phyloP scores from a whole-genome alignment of 23 red algal genomes.

The Gracilariopsis chorda region DNA sequence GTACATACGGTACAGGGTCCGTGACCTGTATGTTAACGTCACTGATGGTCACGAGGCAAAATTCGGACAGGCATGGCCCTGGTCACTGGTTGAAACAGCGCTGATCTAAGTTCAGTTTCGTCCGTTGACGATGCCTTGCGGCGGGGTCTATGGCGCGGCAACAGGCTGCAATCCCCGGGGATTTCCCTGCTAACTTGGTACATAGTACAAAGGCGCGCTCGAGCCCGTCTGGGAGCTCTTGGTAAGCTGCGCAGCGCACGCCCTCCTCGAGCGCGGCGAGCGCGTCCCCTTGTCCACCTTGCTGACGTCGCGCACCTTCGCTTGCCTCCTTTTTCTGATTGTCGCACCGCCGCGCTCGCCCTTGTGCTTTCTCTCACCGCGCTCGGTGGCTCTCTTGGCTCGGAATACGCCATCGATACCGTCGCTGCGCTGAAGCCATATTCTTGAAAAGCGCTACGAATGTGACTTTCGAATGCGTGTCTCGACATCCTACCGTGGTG shows the following conservation, averaged over 20 bases:
- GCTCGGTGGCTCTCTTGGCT: neutral
- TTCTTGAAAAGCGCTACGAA: neutral
- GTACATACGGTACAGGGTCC: too few species aligned
- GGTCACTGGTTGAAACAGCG: too few species aligned
- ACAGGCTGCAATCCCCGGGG: too few species aligned
- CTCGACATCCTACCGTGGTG: neutral
- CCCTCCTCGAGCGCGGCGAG: neutral
- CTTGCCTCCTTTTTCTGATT: neutral
- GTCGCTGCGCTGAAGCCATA: conserved; percentile 19
- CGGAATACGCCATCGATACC: neutral
- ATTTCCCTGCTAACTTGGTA: too few species aligned
- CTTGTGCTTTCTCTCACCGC: neutral
- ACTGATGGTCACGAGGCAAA: too few species aligned
- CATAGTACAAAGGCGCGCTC: too few species aligned
- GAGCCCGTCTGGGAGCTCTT: neutral
- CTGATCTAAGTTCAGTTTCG: too few species aligned
- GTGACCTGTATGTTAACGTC: too few species aligned
- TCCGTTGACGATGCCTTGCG: too few species aligned
- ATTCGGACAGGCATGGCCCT: too few species aligned
- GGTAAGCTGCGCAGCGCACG: neutral
- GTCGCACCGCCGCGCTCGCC: neutral
- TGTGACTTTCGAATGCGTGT: conserved; percentile 22
- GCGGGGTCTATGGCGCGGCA: too few species aligned
- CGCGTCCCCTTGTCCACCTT: neutral
- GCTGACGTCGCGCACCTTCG: neutral